Evolutionary conservation across 2,329 filamentous ascomycete genomes (phyloP).

Genomic region (Colletotrichum costaricense): DNA sequence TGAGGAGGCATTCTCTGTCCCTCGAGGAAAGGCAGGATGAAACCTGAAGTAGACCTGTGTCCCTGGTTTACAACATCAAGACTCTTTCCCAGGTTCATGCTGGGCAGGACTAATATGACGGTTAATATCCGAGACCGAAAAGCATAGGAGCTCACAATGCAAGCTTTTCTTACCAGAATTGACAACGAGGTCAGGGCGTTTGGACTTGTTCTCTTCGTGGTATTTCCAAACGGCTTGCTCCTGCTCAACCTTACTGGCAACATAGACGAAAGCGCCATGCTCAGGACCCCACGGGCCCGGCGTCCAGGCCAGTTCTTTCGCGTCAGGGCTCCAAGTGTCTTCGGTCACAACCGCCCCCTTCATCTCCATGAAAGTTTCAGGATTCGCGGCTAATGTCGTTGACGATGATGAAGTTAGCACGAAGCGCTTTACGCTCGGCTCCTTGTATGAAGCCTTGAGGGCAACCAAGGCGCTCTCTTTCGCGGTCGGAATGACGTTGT

Average conservation of each 20-base stretch:
- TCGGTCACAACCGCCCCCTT: conserved; percentile 30
- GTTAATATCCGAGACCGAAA: conserved; percentile 33
- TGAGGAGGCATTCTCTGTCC: conserved; percentile 19
- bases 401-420: conserved; percentile 52
- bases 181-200: conserved; percentile 19
- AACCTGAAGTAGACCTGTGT: conserved; percentile 38
- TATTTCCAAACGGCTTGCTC: conserved; percentile 54
- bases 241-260: conserved; percentile 50
- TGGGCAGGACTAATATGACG: conserved; percentile 45
- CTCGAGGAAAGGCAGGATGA: conserved; percentile 38
- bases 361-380: conserved; percentile 33
- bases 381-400: conserved; percentile 37
- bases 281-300: conserved; percentile 47
- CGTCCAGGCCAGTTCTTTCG: conserved; percentile 48
- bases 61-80: conserved; percentile 39
- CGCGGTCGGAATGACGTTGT: conserved; percentile 50
- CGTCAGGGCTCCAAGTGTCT: conserved; percentile 49
- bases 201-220: conserved; percentile 43
- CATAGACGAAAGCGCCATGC: conserved; percentile 45
- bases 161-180: conserved; percentile 4
- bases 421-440: conserved; percentile 51
- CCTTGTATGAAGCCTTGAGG: conserved; percentile 48
- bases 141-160: not conserved
- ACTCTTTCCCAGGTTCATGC: conserved; percentile 41
- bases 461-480: conserved; percentile 43